phyloP scores from a whole-genome alignment of 1,284 basidiomycete genomes.

The Puccinia novopanici region DNA sequence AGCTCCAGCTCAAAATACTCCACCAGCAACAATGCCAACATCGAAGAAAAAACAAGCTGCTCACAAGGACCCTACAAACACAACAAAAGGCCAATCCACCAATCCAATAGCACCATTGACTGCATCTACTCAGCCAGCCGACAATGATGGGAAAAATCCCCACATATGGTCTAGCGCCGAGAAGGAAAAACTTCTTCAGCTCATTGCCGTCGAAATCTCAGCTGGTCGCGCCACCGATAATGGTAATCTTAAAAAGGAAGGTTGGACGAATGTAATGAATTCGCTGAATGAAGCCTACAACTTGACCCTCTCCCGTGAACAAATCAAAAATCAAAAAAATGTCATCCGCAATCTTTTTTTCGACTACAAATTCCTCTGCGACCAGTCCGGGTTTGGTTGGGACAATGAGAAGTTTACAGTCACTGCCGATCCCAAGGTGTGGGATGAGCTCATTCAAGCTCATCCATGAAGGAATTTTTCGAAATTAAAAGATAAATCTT shows the following conservation, averaged over 20 bases:
- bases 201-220: not conserved
- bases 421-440: not conserved
- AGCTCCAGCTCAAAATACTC: too few relatives aligned
- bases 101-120: too few relatives aligned
- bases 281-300: not conserved
- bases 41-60: too few relatives aligned
- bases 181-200: not conserved
- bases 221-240: not conserved
- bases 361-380: not conserved
- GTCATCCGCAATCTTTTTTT: not conserved
- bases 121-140: not conserved
- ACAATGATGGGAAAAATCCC: not conserved
- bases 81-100: too few relatives aligned
- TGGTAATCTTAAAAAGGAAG: not conserved
- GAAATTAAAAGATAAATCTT: not conserved
- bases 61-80: not conserved
- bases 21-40: too few relatives aligned
- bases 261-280: too few relatives aligned
- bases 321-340: slow-evolving; percentile 3
- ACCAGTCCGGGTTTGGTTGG: slow-evolving; percentile 9
- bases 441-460: not conserved
- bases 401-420: not conserved
- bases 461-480: not conserved
- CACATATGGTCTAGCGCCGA: not conserved
- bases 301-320: not conserved